Evolutionary conservation across 1,284 basidiomycete species (phyloP).

Genomic region (Apiotrichum laibachii): DNA sequence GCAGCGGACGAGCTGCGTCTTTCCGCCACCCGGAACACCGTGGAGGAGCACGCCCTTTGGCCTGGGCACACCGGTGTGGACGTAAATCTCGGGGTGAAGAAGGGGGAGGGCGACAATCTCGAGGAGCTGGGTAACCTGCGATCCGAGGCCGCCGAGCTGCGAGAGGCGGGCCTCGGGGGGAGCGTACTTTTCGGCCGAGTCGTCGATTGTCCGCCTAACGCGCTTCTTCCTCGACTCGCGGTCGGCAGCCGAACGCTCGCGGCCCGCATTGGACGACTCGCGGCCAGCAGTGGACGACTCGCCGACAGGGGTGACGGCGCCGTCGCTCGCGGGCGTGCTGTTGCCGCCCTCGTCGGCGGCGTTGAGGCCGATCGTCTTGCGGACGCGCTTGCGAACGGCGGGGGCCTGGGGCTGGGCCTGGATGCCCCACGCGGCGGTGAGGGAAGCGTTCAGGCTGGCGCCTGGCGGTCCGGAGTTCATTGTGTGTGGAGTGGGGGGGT

Average conservation of each 20-base stretch:
- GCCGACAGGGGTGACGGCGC: slow-evolving; percentile 2
- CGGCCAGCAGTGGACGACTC: not conserved
- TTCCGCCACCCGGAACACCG: slow-evolving; percentile 95
- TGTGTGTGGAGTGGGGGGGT: not conserved
- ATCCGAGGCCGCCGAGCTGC: slow-evolving; percentile 82
- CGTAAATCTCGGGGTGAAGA: slow-evolving; percentile 91
- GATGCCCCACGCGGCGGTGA: slow-evolving; percentile 43
- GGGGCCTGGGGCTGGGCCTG: slow-evolving; percentile 8
- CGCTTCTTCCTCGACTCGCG: slow-evolving; percentile 21
- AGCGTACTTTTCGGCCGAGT: slow-evolving; percentile 38
- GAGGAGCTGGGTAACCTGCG: slow-evolving; percentile 85
- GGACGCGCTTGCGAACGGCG: slow-evolving; percentile 13
- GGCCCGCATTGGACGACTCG: not conserved
- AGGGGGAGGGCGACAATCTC: slow-evolving; percentile 94
- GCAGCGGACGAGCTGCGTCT: slow-evolving; percentile 86
- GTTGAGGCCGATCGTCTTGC: slow-evolving; percentile 23
- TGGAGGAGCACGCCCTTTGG: slow-evolving; percentile 92
- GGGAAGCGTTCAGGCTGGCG: slow-evolving; percentile 38
- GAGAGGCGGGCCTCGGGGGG: slow-evolving; percentile 57
- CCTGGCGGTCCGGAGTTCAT: slow-evolving; percentile 17
- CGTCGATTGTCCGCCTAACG: slow-evolving; percentile 15
- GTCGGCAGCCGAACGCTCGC: not conserved
- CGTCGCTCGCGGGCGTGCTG: slow-evolving; percentile 12
- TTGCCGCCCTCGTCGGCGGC: slow-evolving; percentile 6
- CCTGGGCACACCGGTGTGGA: slow-evolving; percentile 86